Base-by-base conservation (phyloP, 495 filamentous ascomycete species). In the Penicillium tannophilum region DNA sequence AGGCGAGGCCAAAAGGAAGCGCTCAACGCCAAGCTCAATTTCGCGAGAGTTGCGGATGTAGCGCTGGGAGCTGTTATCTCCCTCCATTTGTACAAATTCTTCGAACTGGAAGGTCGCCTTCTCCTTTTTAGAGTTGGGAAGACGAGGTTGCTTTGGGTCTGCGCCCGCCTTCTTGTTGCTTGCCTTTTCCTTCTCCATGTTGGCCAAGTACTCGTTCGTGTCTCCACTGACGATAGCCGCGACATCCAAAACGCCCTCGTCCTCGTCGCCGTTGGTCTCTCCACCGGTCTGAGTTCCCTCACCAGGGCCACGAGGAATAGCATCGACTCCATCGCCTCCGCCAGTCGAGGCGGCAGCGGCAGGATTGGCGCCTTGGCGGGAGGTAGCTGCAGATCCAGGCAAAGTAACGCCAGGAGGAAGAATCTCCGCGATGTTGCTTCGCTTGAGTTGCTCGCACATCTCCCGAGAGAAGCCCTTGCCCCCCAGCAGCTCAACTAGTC, bases 391-490 rank as follows among this genome's bases (percentile, higher is more conserved):
- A 63, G 83, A 59, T 51, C 83, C 75, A 41, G 86, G 82, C 56
- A 88, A 46, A 56, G 86, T 72, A 52, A 80, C 76, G 23, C 86
- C 89, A 4, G 85, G 82, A 1, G 89, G 86, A 12, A 98, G 77
- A 50, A 98, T 86, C 71, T 98, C 94, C 63, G 92, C 93, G 49
- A 98, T 90, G 20, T 85, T 76, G 60, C 86, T 96, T 65, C 84
- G 87, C 79, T 98, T 98, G 54, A 98, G 73, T 73, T 97, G 91
- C 78, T 98, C 95, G 47, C 91, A 94, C 89, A 97, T 95, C 44
- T 96, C 91, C 24, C 86, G 72, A 7, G 85, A 87, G 62, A 94
- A 93, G 1, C 84, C 85, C 67, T 90, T 88, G 3, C 79, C 60
- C 41, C 82, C 78, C 10, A 98, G 81, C 33, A 96, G 73, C 59